phyloP scores from a whole-genome alignment of 148 eudicot species.

The Vaccinium macrocarpon region DNA sequence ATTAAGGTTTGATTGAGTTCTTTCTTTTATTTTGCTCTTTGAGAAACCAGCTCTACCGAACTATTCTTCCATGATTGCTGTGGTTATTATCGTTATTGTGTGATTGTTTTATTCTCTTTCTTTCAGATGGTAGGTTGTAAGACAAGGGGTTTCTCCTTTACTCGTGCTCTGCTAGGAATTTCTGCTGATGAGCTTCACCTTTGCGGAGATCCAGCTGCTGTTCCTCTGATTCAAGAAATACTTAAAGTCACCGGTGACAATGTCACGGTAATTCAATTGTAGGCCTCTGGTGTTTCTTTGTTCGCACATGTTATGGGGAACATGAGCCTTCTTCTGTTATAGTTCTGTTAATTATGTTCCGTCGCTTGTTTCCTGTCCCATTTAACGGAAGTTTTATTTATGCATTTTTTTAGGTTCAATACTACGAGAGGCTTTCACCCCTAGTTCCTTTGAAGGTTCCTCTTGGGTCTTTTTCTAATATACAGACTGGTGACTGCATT shows the following conservation, averaged over 20 bases:
- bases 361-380: neutral
- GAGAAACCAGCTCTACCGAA: neutral
- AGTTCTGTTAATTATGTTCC: neutral
- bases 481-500: slow-evolving; percentile 81
- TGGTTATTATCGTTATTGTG: neutral
- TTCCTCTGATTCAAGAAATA: slow-evolving; percentile 77
- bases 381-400: slow-evolving; percentile 15
- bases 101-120: neutral
- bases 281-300: neutral
- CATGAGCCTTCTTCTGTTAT: neutral
- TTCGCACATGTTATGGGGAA: neutral
- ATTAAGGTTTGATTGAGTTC: neutral
- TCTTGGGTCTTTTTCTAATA: slow-evolving; percentile 73
- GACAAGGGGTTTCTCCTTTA: slow-evolving; percentile 88
- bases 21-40: slow-evolving; percentile 2
- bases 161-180: slow-evolving; percentile 91
- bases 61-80: neutral
- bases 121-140: slow-evolving; percentile 84
- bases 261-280: slow-evolving; percentile 49
- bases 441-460: slow-evolving; percentile 67
- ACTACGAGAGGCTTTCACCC: slow-evolving; percentile 91
- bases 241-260: slow-evolving; percentile 79
- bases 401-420: slow-evolving; percentile 50
- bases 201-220: slow-evolving; percentile 95
- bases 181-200: slow-evolving; percentile 87